Conservation (phyloP, 1,284 basidiomycete species). For the Rhodotorula sp. region DNA sequence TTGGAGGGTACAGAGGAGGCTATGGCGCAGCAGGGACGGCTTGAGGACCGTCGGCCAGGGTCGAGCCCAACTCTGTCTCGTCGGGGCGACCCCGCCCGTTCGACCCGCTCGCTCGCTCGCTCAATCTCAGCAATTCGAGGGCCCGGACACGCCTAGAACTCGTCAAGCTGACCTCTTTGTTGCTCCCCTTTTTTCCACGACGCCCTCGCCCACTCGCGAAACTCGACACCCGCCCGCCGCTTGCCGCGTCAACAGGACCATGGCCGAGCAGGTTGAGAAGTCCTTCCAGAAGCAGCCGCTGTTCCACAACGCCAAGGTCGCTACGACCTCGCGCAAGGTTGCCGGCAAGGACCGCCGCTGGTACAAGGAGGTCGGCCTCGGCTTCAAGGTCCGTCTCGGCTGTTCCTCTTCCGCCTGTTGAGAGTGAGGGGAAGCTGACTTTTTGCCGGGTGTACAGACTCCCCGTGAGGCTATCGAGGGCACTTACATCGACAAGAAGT, state of each 20-base stretch:
- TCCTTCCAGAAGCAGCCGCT: constrained; percentile 96
- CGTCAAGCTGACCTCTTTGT: background rate
- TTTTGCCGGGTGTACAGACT: constrained; percentile 55
- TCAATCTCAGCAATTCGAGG: background rate
- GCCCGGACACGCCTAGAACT: background rate
- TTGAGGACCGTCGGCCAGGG: no score
- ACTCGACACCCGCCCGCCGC: background rate
- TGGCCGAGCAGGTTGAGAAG: constrained; percentile 74
- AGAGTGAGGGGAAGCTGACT: background rate
- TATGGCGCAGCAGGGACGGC: no score
- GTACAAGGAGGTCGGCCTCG: constrained; percentile 97
- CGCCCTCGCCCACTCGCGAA: background rate
- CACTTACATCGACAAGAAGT: constrained; percentile 99
- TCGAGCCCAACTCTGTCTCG: no score
- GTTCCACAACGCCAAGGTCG: constrained; percentile 96
- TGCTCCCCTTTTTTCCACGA: background rate
- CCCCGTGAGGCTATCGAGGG: constrained; percentile 93
- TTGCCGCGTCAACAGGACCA: constrained; percentile 38
- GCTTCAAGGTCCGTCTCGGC: constrained; percentile 63
- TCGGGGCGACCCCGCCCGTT: no score
- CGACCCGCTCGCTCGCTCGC: no score
- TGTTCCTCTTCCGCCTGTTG: background rate
- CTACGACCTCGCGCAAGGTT: constrained; percentile 84
- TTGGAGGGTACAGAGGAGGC: no score
- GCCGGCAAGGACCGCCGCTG: constrained; percentile 94